Percentiles rank a stretch among this genome's conserved stretches.
Conservation (phyloP, 805 yeast genomes). For the Alloascoidea hylecoeti region DNA sequence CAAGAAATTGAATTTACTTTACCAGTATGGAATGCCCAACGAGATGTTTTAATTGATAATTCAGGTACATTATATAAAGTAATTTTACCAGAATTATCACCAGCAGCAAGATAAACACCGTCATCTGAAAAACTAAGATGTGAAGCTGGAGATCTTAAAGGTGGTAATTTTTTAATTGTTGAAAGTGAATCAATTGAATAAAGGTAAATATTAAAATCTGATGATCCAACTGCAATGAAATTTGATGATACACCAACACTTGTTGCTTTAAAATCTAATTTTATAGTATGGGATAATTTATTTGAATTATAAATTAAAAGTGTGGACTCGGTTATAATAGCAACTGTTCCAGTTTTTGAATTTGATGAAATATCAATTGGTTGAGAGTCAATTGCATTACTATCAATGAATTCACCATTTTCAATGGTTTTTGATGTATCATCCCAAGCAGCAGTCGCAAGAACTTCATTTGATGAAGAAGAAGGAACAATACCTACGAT, state of each 20-base stretch:
- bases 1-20: conserved; percentile 66
- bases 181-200: conserved; percentile 21
- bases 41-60: conserved; percentile 50
- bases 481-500: conserved; percentile 37
- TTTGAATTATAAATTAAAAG: conserved; percentile 25
- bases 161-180: conserved; percentile 20
- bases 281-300: conserved; percentile 13
- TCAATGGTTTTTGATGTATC: conserved; percentile 40
- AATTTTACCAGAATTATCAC: conserved; percentile 80
- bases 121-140: conserved; percentile 57
- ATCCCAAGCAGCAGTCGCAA: conserved; percentile 79
- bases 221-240: conserved; percentile 35
- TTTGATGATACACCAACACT: conserved; percentile 29
- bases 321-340: conserved; percentile 28
- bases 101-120: conserved; percentile 60
- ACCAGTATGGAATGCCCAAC: conserved; percentile 95
- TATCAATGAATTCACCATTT: conserved; percentile 16
- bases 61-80: conserved; percentile 47
- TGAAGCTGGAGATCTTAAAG: conserved; percentile 49
- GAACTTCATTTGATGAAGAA: conserved; percentile 12
- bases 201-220: conserved; percentile 24
- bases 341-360: conserved; percentile 18
- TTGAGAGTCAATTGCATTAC: conserved; percentile 26
- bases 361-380: conserved; percentile 31
- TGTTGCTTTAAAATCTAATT: conserved; percentile 25